These are phyloP conservation scores for Mycena filopes DNA, from an alignment of 768 basidiomycete species.

Conservation along the genomic window DNA sequence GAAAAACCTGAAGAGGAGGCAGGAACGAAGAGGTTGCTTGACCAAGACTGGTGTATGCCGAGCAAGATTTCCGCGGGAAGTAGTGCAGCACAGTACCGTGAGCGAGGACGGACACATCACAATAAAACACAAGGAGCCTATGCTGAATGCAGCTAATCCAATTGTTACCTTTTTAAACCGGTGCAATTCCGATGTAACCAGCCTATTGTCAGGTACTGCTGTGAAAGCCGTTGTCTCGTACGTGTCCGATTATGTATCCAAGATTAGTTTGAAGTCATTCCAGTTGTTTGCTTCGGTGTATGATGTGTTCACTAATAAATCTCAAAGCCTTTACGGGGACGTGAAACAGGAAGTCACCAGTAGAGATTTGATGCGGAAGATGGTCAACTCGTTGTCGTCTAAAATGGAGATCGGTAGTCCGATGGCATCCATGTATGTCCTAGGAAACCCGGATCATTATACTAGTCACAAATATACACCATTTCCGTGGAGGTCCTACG, in stretches of 20 bases:
- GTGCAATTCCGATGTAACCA: background rate
- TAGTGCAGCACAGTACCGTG: background rate
- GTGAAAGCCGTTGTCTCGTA: background rate
- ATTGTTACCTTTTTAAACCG: background rate
- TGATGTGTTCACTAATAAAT: background rate
- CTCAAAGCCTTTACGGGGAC: background rate
- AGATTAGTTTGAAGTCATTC: background rate
- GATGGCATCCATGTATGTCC: background rate
- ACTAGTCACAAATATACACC: background rate
- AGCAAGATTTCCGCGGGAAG: background rate
- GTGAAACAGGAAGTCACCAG: no score
- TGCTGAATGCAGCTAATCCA: background rate
- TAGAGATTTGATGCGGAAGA: background rate
- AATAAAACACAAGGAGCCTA: background rate
- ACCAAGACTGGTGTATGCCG: background rate
- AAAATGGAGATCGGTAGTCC: slow-evolving; percentile 7
- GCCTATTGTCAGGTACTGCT: background rate
- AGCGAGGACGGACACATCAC: background rate
- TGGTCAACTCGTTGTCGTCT: background rate
- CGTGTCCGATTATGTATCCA: background rate
- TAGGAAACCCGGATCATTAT: background rate
- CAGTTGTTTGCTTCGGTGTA: background rate
- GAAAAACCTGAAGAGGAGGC: background rate
- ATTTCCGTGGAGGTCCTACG: background rate
- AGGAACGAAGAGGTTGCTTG: background rate